Conservation (phyloP, 2,329 filamentous ascomycete genomes). For the Bimuria novae-zelandiae region DNA sequence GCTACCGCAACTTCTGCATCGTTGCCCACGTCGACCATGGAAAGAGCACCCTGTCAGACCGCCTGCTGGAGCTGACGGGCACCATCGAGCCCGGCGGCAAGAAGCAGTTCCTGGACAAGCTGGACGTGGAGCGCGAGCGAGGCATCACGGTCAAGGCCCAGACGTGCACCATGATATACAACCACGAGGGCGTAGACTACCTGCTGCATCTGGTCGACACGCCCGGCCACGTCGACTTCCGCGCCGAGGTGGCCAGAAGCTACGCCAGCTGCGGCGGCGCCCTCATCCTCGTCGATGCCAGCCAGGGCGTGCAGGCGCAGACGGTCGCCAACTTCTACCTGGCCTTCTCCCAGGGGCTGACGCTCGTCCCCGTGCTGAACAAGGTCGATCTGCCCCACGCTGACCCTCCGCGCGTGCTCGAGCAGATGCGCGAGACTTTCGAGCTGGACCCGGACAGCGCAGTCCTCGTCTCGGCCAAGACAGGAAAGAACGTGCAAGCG, state of each 20-base stretch:
- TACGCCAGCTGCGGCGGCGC: conserved; percentile 97
- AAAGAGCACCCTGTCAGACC: conserved; percentile 93
- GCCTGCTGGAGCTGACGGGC: conserved; percentile 89
- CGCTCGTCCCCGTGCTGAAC: conserved; percentile 90
- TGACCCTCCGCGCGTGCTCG: conserved; percentile 81
- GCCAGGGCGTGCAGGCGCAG: conserved; percentile 95
- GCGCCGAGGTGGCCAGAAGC: conserved; percentile 91
- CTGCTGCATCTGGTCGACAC: conserved; percentile 95
- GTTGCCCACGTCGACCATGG: conserved; percentile 99
- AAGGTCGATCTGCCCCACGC: conserved; percentile 93
- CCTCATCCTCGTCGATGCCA: conserved; percentile 89
- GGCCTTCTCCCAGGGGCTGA: conserved; percentile 87
- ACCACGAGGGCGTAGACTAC: conserved; percentile 82
- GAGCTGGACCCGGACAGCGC: conserved; percentile 80
- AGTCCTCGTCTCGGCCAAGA: conserved; percentile 87
- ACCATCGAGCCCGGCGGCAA: conserved; percentile 85
- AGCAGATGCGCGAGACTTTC: conserved; percentile 84
- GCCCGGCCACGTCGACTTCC: conserved; percentile 95
- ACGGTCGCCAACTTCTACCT: conserved; percentile 99
- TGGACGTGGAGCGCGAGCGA: conserved; percentile 93
- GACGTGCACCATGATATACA: conserved; percentile 97
- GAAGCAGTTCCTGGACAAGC: conserved; percentile 95
- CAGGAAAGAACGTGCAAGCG: conserved; percentile 82
- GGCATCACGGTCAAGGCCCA: conserved; percentile 99
- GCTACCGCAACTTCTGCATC: conserved; percentile 95